Percentiles rank a stretch among this genome's conserved stretches.
These are phyloP conservation scores for Pseudonitzschia pungens DNA, from an alignment of 108 stramenopile species.

Conservation along the genomic window DNA sequence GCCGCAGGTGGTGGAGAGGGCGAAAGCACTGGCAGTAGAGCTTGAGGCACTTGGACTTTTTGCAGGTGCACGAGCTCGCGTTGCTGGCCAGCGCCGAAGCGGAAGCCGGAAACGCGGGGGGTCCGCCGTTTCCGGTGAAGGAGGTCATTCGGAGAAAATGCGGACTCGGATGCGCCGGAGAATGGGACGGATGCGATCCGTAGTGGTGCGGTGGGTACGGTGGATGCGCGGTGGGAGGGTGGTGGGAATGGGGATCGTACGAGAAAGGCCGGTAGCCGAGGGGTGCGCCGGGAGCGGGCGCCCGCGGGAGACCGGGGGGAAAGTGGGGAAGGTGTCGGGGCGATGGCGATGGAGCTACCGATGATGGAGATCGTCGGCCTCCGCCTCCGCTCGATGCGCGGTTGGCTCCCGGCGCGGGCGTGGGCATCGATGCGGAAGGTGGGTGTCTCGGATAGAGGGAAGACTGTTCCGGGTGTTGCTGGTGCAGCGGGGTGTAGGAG, in stretches of 20 bases:
- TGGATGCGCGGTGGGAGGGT: neutral
- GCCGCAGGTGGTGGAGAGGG: constrained; percentile 57
- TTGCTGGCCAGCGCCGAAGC: neutral
- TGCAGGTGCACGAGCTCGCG: constrained; percentile 12
- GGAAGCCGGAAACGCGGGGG: too few relatives aligned
- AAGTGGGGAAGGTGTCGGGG: too few relatives aligned
- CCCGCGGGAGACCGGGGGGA: neutral
- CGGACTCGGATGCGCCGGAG: neutral
- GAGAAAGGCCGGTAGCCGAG: neutral
- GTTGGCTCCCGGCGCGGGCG: neutral
- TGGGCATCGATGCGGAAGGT: neutral
- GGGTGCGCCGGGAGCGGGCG: neutral
- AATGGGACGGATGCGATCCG: neutral
- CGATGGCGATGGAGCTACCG: too few relatives aligned
- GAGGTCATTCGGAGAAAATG: too few relatives aligned
- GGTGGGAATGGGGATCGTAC: neutral
- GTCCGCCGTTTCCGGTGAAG: too few relatives aligned
- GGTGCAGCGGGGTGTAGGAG: neutral
- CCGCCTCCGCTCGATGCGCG: neutral
- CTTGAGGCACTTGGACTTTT: constrained; percentile 69
- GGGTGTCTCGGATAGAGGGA: neutral
- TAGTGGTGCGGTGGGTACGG: neutral
- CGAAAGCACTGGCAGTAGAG: constrained; percentile 91
- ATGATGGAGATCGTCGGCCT: neutral
- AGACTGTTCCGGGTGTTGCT: neutral